Evolutionary conservation across 1,284 basidiomycete species (phyloP), one percentile per base, ranked within the genome.

Genomic region (Heterobasidion irregulare): DNA sequence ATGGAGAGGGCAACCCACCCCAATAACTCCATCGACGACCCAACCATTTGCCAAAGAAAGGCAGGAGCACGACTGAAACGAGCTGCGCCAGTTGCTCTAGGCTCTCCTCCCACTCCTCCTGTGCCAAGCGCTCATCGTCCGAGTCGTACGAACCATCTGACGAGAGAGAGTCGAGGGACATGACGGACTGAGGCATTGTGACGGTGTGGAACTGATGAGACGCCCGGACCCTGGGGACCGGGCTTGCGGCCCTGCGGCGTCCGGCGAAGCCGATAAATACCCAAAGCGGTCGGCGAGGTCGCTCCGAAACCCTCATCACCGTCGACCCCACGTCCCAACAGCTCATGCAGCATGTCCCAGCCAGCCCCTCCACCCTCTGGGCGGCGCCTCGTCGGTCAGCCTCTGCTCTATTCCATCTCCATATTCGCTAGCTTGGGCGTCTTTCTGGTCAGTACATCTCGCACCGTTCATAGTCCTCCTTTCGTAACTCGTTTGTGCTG

Each of bases 101-200:
- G 64, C 86, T 90, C 70, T 96, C 94, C 64, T 93, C 88, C 94
- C 94, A 96, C 73, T 97, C 93, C 64, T 88, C 79, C 69, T 93
- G 89, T 8, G 90, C 89, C 56, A 91, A 73, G 15, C 80, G 82
- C 59, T 88, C 84, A 60, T 84, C 86, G 59, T 91, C 88, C 7
- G 75, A 77, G 67, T 88, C 85, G 65, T 79, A 80, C 15, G 72
- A 80, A 64, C 64, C 64, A 57, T 75, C 71, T 36, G 84, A 79
- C 19, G 71, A 68, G 51, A 67, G 64, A 36, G 68, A 65, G 61
- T 75, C 76, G 53, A 77, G 61, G n/a, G 78, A 79, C 52, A 64
- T 61, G 54, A 73, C 65, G n/a, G 78, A 79, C 47, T 50, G 62
- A 33, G 76, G 70, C 75, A 76, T 76, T 50, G 68, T 62, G 61